Percentiles rank a stretch among this genome's conserved stretches.
These are phyloP conservation scores for Raffaelea ambrosiae DNA, from an alignment of 2,329 filamentous ascomycete species.

Conservation along the genomic window DNA sequence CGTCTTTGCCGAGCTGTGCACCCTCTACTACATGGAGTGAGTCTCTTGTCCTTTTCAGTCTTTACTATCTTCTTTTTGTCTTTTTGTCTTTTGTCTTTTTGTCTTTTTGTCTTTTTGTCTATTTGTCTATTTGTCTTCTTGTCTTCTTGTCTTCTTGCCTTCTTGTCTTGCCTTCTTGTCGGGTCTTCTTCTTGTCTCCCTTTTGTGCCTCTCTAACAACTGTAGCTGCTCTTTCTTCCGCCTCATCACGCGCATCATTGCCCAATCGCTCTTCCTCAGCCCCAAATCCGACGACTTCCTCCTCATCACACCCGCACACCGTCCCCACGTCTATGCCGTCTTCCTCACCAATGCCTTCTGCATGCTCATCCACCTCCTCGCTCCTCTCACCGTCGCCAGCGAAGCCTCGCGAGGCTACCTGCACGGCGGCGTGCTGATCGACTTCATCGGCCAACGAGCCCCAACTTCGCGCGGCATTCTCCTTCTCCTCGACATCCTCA, in stretches of 20 bases:
- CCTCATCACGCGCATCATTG: slow-evolving; percentile 47
- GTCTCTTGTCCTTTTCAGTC: slow-evolving; percentile 16
- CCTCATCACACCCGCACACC: slow-evolving; percentile 45
- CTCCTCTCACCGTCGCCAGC: slow-evolving; percentile 45
- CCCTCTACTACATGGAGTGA: slow-evolving; percentile 64
- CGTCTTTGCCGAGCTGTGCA: slow-evolving; percentile 56
- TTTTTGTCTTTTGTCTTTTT: neutral
- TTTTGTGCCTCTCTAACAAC: neutral
- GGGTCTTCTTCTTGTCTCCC: slow-evolving; percentile 2
- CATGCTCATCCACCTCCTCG: slow-evolving; percentile 50
- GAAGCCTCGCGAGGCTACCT: slow-evolving; percentile 57
- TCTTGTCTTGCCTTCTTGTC: neutral
- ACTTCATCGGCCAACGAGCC: slow-evolving; percentile 59
- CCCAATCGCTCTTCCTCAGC: slow-evolving; percentile 56
- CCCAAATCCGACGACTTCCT: slow-evolving; percentile 51
- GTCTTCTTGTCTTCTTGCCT: neutral
- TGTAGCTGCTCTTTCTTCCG: slow-evolving; percentile 58
- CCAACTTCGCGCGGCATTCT: slow-evolving; percentile 49
- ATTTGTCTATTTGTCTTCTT: slow-evolving; percentile 4
- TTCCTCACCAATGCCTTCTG: slow-evolving; percentile 51
- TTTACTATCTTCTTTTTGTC: slow-evolving; percentile 4
- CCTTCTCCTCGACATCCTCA: slow-evolving; percentile 44
- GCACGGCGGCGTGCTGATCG: slow-evolving; percentile 58
- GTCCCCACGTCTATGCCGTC: slow-evolving; percentile 49
- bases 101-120: slow-evolving; percentile 2